Evolutionary conservation across 257 asterid genomes (phyloP), one percentile per base, ranked within the genome.

Genomic region (Phtheirospermum japonicum): DNA sequence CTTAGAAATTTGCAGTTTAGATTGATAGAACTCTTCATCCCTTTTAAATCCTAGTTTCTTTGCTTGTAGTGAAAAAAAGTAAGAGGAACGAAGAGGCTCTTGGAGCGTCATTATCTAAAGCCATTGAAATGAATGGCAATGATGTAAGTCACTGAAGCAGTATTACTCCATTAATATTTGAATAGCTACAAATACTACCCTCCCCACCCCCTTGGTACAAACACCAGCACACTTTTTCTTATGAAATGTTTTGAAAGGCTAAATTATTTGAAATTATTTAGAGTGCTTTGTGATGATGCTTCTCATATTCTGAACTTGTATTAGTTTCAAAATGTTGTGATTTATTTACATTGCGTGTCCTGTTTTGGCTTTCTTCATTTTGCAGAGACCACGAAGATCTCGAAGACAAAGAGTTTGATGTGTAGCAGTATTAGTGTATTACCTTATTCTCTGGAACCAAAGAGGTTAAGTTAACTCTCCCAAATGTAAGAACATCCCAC

Each of bases 41-140:
- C 52, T 51, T 20, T 50, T 17, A 31, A 53, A 52, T 32, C 68
- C 63, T 48, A 5, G 39, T 55, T 23, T 59, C 39, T 75, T 66
- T 71, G 46, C 67, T 57, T 76, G 77, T 90, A 77, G 92, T 48
- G 64, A 79, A 71, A 60, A 53, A 40, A 46, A 66, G 63, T 55
- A 85, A 71, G 73, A 72, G 75, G 61, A 10, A 54, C 37, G 68
- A 57, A 54, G 81, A 64, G 60, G 63, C 64, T 28, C 60, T 42
- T 37, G 79, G 77, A 42, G 58, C 61, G 7, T 70, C 76, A 46
- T 64, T 39, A 52, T 83, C 89, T 11, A 82, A 79, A 73, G 78
- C 71, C 70, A 73, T 67, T 19, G 63, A 69, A 66, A 64, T 40
- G 52, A 66, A 32, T 40, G 67, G 53, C 43, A 69, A 73, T 30